phyloP scores from a whole-genome alignment of 495 filamentous ascomycete genomes.

The Neurospora sp. region DNA sequence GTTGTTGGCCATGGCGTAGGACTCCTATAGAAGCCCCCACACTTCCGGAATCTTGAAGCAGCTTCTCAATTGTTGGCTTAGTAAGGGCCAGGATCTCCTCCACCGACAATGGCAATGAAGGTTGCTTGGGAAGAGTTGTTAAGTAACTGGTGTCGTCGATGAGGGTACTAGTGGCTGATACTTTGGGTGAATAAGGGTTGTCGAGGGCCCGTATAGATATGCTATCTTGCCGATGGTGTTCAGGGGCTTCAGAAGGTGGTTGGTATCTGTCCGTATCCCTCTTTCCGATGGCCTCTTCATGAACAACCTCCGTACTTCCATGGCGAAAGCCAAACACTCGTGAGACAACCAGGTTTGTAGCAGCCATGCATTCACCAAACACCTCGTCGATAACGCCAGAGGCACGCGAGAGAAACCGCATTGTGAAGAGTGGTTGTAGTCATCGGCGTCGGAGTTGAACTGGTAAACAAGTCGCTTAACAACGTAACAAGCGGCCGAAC shows the following conservation, averaged over 20 bases:
- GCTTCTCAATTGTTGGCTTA: not conserved
- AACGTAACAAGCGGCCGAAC: not conserved
- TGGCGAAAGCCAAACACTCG: not conserved
- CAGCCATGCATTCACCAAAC: not conserved
- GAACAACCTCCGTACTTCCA: not conserved
- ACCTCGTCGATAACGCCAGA: not conserved
- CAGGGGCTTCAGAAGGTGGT: not conserved
- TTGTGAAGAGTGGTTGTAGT: not conserved
- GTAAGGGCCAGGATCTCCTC: not conserved
- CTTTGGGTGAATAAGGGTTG: not conserved
- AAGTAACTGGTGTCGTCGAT: not conserved
- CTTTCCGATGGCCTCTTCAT: not conserved
- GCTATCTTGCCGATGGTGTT: not conserved
- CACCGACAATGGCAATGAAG: not conserved
- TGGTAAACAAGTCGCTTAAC: not conserved
- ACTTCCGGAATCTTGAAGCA: not conserved
- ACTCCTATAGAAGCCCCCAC: constrained; percentile 4
- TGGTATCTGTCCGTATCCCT: not conserved
- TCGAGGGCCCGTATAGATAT: not conserved
- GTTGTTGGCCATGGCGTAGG: not conserved
- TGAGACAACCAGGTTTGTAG: not conserved
- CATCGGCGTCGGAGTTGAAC: not conserved
- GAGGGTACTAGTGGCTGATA: not conserved
- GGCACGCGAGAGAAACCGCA: not conserved
- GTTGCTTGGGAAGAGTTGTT: not conserved